Evolutionary conservation across 2,329 filamentous ascomycete species (phyloP).

Genomic region (Trichoderma hamatum): DNA sequence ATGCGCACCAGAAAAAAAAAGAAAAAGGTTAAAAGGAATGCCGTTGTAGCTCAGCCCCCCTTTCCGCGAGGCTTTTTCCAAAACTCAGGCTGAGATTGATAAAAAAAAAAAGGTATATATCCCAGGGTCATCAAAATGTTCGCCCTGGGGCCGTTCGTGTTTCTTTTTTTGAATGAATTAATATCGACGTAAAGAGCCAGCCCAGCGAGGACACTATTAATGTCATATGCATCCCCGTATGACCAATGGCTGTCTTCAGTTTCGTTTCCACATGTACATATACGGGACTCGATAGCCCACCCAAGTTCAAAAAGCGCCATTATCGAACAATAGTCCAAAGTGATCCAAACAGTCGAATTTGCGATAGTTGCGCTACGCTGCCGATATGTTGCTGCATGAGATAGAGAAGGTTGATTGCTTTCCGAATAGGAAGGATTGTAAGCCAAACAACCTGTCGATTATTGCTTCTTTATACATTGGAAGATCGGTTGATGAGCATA

Average conservation of each 20-base stretch:
- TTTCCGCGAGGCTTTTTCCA: conserved; percentile 17
- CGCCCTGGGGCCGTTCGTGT: not conserved
- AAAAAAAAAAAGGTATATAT: conserved; percentile 21
- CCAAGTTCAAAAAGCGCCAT: conserved; percentile 36
- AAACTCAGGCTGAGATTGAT: conserved; percentile 12
- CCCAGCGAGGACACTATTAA: conserved; percentile 35
- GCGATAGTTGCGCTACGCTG: conserved; percentile 35
- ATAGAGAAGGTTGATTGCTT: conserved; percentile 26
- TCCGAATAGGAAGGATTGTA: not conserved
- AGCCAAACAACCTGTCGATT: not conserved
- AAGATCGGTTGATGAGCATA: not conserved
- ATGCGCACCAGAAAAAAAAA: conserved; percentile 2
- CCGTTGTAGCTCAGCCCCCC: conserved; percentile 18
- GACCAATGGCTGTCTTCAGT: conserved; percentile 35
- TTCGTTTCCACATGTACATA: conserved; percentile 40
- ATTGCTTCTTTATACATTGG: not conserved
- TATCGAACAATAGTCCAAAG: conserved; percentile 40
- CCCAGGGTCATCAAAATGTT: conserved; percentile 9
- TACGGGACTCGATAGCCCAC: conserved; percentile 39
- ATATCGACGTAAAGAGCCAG: not conserved
- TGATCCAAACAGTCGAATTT: conserved; percentile 35
- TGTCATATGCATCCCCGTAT: conserved; percentile 53
- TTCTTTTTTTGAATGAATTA: not conserved
- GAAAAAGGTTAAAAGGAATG: conserved; percentile 7
- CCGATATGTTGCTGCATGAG: conserved; percentile 32